phyloP scores from a whole-genome alignment of 441 rosid genomes.

The Gossypium laxum region DNA sequence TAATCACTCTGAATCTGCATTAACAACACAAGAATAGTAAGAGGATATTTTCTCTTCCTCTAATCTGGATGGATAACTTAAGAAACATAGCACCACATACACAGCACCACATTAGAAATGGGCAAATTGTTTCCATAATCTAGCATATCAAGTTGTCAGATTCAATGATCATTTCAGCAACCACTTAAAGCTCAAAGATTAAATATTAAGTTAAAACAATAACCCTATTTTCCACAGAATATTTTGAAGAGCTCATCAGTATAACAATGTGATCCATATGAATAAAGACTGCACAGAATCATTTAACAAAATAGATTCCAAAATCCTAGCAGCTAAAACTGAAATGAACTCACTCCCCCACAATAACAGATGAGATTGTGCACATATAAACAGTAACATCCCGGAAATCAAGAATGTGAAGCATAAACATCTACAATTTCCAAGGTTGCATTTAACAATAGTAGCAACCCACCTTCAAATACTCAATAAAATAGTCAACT shows the following conservation, averaged over 20 bases:
- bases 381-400: background rate
- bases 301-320: background rate
- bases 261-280: background rate
- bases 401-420: background rate
- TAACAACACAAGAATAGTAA: slow-evolving; percentile 5
- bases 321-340: background rate
- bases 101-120: background rate
- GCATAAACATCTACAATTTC: slow-evolving; percentile 9
- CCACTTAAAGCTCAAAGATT: slow-evolving; percentile 15
- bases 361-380: background rate
- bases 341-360: background rate
- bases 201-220: background rate
- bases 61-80: background rate
- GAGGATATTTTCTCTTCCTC: background rate
- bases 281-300: slow-evolving; percentile 34
- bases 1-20: slow-evolving; percentile 55
- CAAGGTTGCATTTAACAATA: background rate
- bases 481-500: slow-evolving; percentile 65
- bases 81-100: background rate
- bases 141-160: background rate
- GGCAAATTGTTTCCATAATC: background rate
- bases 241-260: background rate
- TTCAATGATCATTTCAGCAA: slow-evolving; percentile 19
- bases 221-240: background rate
- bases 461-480: slow-evolving; percentile 33